Conservation (phyloP, 179 eudicot genomes). For the Gypsophila paniculata region DNA sequence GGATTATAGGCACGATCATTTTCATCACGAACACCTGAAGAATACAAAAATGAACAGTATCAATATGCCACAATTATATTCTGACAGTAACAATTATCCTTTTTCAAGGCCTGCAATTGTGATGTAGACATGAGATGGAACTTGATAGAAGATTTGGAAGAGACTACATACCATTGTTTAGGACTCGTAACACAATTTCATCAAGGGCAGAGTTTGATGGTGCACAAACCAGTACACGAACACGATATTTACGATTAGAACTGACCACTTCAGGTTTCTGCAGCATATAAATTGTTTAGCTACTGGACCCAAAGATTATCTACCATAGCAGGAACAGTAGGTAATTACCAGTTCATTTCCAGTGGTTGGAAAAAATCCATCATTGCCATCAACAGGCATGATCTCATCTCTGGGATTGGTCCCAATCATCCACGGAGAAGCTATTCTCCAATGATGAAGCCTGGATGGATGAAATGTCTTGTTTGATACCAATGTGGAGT, state of each 20-base stretch:
- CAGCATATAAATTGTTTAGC: slow-evolving; percentile 15
- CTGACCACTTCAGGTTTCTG: slow-evolving; percentile 94
- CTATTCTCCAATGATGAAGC: slow-evolving; percentile 63
- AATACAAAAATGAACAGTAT: no score
- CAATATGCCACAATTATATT: neutral
- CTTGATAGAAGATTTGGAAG: neutral
- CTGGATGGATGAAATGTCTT: slow-evolving; percentile 30
- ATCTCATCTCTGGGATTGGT: slow-evolving; percentile 70
- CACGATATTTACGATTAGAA: slow-evolving; percentile 85
- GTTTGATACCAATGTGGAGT: slow-evolving; percentile 7
- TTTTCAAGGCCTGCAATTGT: neutral
- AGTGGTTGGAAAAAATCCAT: slow-evolving; percentile 75
- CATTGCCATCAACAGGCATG: slow-evolving; percentile 88
- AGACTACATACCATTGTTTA: slow-evolving; percentile 57
- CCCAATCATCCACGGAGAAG: slow-evolving; percentile 85
- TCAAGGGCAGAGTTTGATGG: slow-evolving; percentile 99
- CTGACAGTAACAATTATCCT: neutral
- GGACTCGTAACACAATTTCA: slow-evolving; percentile 81
- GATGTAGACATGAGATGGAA: neutral
- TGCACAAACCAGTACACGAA: slow-evolving; percentile 93
- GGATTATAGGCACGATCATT: slow-evolving; percentile 82
- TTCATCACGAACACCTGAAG: slow-evolving; percentile 90
- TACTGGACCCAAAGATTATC: slow-evolving; percentile 1
- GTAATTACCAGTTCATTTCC: slow-evolving; percentile 78
- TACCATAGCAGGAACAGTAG: slow-evolving; percentile 9